phyloP scores from a whole-genome alignment of 2,329 filamentous ascomycete genomes.

The Stagonosporopsis vannaccii region DNA sequence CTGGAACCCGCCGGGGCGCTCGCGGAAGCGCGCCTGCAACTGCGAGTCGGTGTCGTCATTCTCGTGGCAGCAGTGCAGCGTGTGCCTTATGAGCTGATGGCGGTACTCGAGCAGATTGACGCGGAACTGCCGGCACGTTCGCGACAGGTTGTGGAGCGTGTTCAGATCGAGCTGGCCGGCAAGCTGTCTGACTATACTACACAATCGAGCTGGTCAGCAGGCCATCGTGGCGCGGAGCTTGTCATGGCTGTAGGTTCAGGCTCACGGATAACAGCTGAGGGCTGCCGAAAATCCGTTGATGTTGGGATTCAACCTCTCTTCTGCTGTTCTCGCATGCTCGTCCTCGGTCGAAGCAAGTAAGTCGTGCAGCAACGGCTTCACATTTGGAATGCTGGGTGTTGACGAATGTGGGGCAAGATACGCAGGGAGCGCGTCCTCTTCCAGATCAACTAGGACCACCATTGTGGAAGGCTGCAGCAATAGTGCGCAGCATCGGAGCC shows the following conservation, averaged over 20 bases:
- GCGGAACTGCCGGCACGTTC: constrained; percentile 81
- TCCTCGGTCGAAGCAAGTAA: constrained; percentile 24
- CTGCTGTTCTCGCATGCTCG: constrained; percentile 19
- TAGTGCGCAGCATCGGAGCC: constrained; percentile 40
- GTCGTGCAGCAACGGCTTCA: constrained; percentile 39
- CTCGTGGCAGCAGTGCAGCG: constrained; percentile 82
- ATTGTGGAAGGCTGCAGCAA: constrained; percentile 39
- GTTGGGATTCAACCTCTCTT: constrained; percentile 58
- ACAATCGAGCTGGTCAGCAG: constrained; percentile 39
- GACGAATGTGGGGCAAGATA: constrained; percentile 28
- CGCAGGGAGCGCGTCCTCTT: constrained; percentile 45
- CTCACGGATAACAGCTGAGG: constrained; percentile 74
- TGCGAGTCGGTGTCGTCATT: constrained; percentile 54
- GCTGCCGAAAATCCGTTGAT: constrained; percentile 67
- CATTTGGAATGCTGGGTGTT: constrained; percentile 27
- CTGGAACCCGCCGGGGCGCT: constrained; percentile 12
- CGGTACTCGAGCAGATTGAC: constrained; percentile 81
- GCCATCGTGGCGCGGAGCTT: constrained; percentile 31
- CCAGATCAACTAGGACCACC: constrained; percentile 56
- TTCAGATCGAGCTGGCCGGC: constrained; percentile 84
- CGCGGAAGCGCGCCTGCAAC: constrained; percentile 56
- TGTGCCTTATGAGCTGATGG: constrained; percentile 73
- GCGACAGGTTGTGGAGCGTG: constrained; percentile 81
- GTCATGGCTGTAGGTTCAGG: constrained; percentile 48
- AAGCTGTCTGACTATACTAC: constrained; percentile 78